phyloP scores from a whole-genome alignment of 257 asterid genomes.

The Ophiorrhiza pumila region DNA sequence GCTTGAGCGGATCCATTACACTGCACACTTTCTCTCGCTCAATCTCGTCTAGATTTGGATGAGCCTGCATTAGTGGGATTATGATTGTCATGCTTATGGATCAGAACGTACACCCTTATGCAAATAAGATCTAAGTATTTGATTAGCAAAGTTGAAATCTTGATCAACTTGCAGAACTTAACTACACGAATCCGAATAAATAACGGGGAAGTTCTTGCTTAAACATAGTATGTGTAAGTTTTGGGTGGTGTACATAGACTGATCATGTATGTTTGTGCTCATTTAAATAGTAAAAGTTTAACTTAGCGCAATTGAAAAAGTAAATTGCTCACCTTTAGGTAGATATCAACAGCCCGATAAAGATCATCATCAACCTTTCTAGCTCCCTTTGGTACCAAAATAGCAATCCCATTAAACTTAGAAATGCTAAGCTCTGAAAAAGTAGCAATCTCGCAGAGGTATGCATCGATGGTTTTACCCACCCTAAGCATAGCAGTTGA shows the following conservation, averaged over 20 bases:
- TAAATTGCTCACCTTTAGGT: constrained; percentile 50
- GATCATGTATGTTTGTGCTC: no score
- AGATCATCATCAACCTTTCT: constrained; percentile 87
- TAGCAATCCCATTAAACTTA: constrained; percentile 83
- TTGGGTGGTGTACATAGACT: no score
- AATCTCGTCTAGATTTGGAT: constrained; percentile 81
- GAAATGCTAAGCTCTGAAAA: constrained; percentile 62
- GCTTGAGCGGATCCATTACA: constrained; percentile 84
- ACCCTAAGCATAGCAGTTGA: constrained; percentile 67
- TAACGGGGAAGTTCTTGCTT: no score
- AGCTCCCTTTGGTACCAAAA: constrained; percentile 71
- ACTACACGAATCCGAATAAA: no score
- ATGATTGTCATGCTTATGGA: background rate
- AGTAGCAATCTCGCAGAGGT: constrained; percentile 76
- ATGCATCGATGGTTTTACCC: constrained; percentile 78
- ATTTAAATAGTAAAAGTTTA: no score
- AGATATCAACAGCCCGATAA: constrained; percentile 86
- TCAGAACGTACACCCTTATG: no score
- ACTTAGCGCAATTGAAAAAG: no score
- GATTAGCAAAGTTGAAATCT: no score
- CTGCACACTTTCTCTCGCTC: constrained; percentile 91
- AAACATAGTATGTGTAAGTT: no score
- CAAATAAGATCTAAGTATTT: no score
- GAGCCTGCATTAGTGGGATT: constrained; percentile 47
- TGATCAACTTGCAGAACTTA: no score